These are phyloP conservation scores for Ogataea minuta DNA, from an alignment of 805 yeast species.

Conservation along the genomic window DNA sequence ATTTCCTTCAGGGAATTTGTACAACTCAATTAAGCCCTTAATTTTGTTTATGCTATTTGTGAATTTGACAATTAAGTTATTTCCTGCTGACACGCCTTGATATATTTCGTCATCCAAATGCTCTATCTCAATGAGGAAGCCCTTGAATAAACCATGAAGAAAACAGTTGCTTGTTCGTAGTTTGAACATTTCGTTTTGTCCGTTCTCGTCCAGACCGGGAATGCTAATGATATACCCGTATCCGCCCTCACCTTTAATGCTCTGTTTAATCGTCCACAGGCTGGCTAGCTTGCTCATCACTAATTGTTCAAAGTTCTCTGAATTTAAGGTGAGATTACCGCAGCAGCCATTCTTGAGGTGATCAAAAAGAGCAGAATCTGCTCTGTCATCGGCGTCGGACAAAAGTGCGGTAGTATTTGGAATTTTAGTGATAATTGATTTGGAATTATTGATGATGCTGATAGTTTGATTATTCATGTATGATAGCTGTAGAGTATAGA, in stretches of 20 bases:
- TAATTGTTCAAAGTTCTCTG: conserved; percentile 56
- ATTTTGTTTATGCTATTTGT: conserved; percentile 35
- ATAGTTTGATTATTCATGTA: conserved; percentile 47
- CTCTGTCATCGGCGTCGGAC: conserved; percentile 13
- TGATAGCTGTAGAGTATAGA: conserved; percentile 51
- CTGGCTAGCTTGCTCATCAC: conserved; percentile 59
- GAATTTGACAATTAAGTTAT: conserved; percentile 31
- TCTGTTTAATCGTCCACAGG: conserved; percentile 68
- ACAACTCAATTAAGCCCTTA: conserved; percentile 31
- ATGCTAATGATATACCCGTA: conserved; percentile 53
- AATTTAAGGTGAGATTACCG: conserved; percentile 36
- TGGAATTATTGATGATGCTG: conserved; percentile 46
- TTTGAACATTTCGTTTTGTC: conserved; percentile 43
- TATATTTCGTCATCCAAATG: conserved; percentile 30
- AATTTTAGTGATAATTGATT: conserved; percentile 33
- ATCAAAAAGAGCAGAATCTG: conserved; percentile 26
- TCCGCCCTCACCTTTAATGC: conserved; percentile 74
- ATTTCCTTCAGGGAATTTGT: conserved; percentile 37
- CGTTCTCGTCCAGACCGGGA: conserved; percentile 17
- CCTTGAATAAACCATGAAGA: conserved; percentile 71
- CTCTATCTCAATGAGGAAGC: conserved; percentile 62
- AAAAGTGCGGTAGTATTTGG: conserved; percentile 23
- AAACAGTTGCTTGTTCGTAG: conserved; percentile 69
- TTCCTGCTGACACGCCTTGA: conserved; percentile 20
- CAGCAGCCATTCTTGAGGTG: conserved; percentile 47